Percentiles rank a stretch among this genome's conserved stretches.
phyloP scores from a whole-genome alignment of 2,329 filamentous ascomycete genomes.

The Verticillium klebahnii region DNA sequence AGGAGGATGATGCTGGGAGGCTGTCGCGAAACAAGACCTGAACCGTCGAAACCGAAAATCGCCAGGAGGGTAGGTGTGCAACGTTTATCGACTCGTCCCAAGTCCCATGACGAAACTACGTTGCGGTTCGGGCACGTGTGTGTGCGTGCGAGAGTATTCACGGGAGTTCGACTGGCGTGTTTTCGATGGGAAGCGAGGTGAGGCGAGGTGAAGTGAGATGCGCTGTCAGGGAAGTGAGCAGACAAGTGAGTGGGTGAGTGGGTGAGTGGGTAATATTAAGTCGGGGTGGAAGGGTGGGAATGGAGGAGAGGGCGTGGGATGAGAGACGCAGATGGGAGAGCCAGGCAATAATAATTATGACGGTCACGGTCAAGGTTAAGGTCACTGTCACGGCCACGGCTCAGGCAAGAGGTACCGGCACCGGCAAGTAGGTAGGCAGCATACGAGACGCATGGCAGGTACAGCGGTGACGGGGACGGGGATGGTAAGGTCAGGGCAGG shows the following conservation, averaged over 20 bases:
- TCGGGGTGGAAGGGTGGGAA: constrained; percentile 5
- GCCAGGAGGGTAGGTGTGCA: background rate
- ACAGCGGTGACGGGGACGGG: background rate
- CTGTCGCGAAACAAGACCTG: background rate
- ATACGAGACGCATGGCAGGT: background rate
- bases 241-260: background rate
- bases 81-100: background rate
- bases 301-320: constrained; percentile 11
- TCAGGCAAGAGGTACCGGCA: background rate
- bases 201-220: background rate
- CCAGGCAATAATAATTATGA: background rate
- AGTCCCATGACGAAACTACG: background rate
- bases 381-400: background rate
- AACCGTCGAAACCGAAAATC: background rate
- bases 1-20: background rate
- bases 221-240: background rate
- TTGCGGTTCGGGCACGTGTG: background rate
- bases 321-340: constrained; percentile 1
- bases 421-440: background rate
- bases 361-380: background rate
- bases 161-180: background rate
- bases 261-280: background rate
- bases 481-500: background rate
- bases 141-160: background rate
- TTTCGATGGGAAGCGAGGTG: background rate